Evolutionary conservation across 371 early-diverging fungal species (phyloP), one percentile per base, ranked within the genome.

Genomic region (Mortierella sp.): DNA sequence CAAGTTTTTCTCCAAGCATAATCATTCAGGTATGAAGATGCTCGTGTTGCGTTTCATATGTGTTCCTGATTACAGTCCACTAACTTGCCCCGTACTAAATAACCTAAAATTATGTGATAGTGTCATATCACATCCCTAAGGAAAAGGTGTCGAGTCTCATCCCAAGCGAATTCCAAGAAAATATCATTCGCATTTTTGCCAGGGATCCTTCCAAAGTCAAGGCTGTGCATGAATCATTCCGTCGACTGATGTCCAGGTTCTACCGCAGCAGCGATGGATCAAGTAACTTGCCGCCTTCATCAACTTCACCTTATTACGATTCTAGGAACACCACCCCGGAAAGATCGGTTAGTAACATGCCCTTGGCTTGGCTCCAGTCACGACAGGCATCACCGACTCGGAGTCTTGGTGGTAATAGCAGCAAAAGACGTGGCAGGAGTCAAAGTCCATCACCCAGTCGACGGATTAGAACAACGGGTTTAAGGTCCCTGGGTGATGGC

Each of bases 1-100:
- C 55, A 84, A 84, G 31, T 97, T 97, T 60, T 96, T 84, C 76
- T 88, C 87, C 8, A 93, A 93, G 66, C 88, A 82, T 60, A 83
- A 87, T 48, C 72, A 80, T 21, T 53, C 80, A 34, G 84, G 89
- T 84, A 78, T 49, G 56, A 17, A 37, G 27, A 27, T 19, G n/a
- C 14, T 15, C 30, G 5, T 15, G 1, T 11, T 14, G 27, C 24
- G 31, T 28, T 50, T 23, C 23, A 52, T 37, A 6, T 7, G 6
- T 21, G 21, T 24, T 34, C 6, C 4, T 12, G 19, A 34, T 7
- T 39, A 15, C 23, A 34, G 37, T 8, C 0, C 8, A 12, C n/a
- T 21, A 21, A 19, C 21, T 32, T 34, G 21, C 8, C 21, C 23
- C 27, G 14, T 34, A 5, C 12, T 31, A 26, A 4, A 26, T 51